Base-by-base conservation (phyloP, 2,329 filamentous ascomycete species). In the Scortechinia acanthostroma region DNA sequence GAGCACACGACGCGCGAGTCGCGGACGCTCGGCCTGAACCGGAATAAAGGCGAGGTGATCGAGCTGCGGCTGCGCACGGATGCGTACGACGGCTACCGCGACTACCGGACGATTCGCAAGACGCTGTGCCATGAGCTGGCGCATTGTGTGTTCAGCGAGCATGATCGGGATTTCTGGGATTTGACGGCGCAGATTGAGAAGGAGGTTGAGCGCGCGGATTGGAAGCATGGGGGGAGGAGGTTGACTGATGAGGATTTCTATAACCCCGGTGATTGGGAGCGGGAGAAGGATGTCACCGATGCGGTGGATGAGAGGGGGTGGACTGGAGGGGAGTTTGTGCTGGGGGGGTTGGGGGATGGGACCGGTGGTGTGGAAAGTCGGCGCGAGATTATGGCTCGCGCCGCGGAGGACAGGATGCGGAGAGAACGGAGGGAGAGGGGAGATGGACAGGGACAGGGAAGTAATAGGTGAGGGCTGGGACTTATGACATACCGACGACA, bases 51-150 rank as follows among this genome's bases (percentile, higher is more conserved):
- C 48, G 86, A 95, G 61, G 88, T 89, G 1, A 95, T 98, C 46
- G 91, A 97, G 70, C 65, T 98, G 49, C 73, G 93, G 0, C 66
- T 98, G 25, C 73, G 93, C n/a, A 97, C 93, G 1, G 93, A 98
- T 65, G 88, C 87, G 2, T 89, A 93, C 59, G 90, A 95, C 60
- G 93, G 93, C 1, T 97, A 95, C 57, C 71, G 93, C 28, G 89
- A 96, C 59, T 98, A 97, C 66, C 84, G 85, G 54, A 91, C 86
- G 0, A 94, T 98, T 43, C 78, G 93, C 44, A 88, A 87, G 53
- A 97, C 93, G 42, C 71, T 98, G 13, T 97, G 91, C 58, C 93
- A 98, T 66, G 93, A 98, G 68, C 72, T 98, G 16, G 85, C 91
- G 52, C 93, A 98, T 63, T 96, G 95, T 55, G 88, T 95, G 6